Base-by-base conservation (phyloP, 257 asterid genomes). In the Plantago major region DNA sequence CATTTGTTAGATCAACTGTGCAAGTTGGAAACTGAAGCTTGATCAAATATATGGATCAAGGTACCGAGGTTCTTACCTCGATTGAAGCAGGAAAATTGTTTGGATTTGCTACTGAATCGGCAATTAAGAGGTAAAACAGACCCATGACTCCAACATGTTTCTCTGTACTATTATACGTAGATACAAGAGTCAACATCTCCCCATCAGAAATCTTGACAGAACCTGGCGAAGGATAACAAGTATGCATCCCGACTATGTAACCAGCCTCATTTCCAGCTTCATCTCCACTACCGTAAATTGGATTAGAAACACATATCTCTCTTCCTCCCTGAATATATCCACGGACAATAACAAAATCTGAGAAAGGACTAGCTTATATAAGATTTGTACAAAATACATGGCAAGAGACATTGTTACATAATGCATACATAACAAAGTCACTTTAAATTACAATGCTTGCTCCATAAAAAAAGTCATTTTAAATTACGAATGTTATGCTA, bases 251-350 rank as follows among this genome's bases (percentile, higher is more conserved):
- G 5, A 91, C 96, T 4, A 86, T 73, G 70, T 79, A 84, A 63
- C 98, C 98, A 7, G 84, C 86, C 72, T 91, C 98, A 19, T 91
- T 84, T 55, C 96, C 98, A 43, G 81, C 72, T 71, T 88, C 88
- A 13, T 77, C 67, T 46, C 96, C 95, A 3, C 58, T 66, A 46
- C 96, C 98, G 17, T 91, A 91, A 3, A 67, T 79, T 43, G 96
- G 95, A 58, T 45, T 5, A 0, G 98, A 88, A 4, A 86, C 79
- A 73, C 98, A 91, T 75, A 88, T 78, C 43, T 67, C 79, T 53
- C 89, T 73, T 63, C 90, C 94, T 53, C 82, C 90, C 98, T 91
- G 69, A 26, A 66, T 16, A 22, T 60, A 63, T 19, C 40, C 40
- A 33, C 40, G 3, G 7, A 40, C 19, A 28, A 10, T 19, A 53